Evolutionary conservation across 129 eudicot species (phyloP).

Genomic region (Ambrosia artemisiifolia): DNA sequence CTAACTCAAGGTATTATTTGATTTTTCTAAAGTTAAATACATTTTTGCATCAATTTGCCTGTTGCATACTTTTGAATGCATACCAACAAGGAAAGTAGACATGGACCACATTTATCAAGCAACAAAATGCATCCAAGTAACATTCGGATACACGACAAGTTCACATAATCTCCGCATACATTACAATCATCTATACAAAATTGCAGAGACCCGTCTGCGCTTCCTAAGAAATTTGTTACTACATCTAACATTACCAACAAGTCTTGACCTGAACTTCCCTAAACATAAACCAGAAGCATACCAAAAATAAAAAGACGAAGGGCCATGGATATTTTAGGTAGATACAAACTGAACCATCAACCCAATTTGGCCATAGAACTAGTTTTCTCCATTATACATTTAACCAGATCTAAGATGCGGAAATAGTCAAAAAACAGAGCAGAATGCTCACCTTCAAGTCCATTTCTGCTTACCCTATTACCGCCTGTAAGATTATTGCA

Average conservation of each 20-base stretch:
- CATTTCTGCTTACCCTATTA: constrained; percentile 82
- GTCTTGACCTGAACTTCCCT: constrained; percentile 8
- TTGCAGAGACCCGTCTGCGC: constrained; percentile 10
- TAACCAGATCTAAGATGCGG: constrained; percentile 60
- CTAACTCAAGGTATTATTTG: no score
- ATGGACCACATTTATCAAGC: background rate
- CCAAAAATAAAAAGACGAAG: background rate
- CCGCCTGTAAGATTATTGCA: constrained; percentile 88
- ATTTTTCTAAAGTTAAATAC: no score
- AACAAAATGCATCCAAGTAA: background rate
- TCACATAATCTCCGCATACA: constrained; percentile 7
- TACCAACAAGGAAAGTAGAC: no score
- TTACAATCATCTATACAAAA: constrained; percentile 7
- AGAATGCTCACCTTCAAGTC: constrained; percentile 81
- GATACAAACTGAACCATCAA: constrained; percentile 1
- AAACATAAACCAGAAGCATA: background rate
- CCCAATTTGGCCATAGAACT: background rate
- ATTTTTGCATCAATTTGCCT: no score
- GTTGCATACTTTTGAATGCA: no score
- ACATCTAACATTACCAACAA: background rate
- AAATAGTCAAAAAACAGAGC: constrained; percentile 58
- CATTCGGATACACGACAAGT: background rate
- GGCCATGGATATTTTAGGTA: constrained; percentile 2
- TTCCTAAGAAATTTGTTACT: constrained; percentile 13
- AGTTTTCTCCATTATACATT: constrained; percentile 35